phyloP scores from a whole-genome alignment of 2,329 filamentous ascomycete genomes.

The Ustilaginoidea virens region DNA sequence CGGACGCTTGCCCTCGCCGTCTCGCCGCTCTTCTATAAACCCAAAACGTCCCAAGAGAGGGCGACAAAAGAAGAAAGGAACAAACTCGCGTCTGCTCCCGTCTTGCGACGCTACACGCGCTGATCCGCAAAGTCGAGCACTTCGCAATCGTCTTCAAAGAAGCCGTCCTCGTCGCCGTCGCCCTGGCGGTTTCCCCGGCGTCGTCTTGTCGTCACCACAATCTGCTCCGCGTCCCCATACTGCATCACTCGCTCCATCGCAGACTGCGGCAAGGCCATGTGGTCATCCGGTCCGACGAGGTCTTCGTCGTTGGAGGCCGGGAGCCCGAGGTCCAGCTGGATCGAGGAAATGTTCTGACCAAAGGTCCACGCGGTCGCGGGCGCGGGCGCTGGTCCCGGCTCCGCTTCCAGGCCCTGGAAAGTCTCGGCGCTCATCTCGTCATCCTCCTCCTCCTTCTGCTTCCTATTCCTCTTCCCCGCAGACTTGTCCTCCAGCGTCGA shows the following conservation, averaged over 20 bases:
- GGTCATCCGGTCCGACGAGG: constrained; percentile 33
- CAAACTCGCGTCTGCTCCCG: neutral
- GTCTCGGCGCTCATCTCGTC: too few relatives aligned
- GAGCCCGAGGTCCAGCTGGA: constrained; percentile 37
- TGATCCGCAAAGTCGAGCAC: constrained; percentile 76
- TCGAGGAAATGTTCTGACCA: constrained; percentile 35
- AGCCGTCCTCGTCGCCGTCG: constrained; percentile 51
- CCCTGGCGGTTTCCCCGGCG: constrained; percentile 37
- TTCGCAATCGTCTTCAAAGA: constrained; percentile 88
- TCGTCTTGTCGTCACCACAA: constrained; percentile 67
- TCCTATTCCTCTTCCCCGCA: constrained; percentile 21
- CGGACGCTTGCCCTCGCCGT: neutral
- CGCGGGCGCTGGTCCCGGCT: too few relatives aligned
- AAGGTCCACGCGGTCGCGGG: constrained; percentile 40
- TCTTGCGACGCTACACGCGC: constrained; percentile 31
- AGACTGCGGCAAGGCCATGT: constrained; percentile 43
- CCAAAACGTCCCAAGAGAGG: too few relatives aligned
- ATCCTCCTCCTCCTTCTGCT: constrained; percentile 7
- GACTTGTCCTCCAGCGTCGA: constrained; percentile 24
- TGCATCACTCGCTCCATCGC: constrained; percentile 49
- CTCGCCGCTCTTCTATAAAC: neutral
- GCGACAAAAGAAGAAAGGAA: neutral
- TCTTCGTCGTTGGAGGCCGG: constrained; percentile 34
- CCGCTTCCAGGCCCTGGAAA: too few relatives aligned
- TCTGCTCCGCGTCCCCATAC: constrained; percentile 53